A percentile compares a stretch with the other conserved stretches of the same genome.
These are phyloP conservation scores for Tulasnella calospora DNA, from an alignment of 768 basidiomycete species.

Conservation along the genomic window DNA sequence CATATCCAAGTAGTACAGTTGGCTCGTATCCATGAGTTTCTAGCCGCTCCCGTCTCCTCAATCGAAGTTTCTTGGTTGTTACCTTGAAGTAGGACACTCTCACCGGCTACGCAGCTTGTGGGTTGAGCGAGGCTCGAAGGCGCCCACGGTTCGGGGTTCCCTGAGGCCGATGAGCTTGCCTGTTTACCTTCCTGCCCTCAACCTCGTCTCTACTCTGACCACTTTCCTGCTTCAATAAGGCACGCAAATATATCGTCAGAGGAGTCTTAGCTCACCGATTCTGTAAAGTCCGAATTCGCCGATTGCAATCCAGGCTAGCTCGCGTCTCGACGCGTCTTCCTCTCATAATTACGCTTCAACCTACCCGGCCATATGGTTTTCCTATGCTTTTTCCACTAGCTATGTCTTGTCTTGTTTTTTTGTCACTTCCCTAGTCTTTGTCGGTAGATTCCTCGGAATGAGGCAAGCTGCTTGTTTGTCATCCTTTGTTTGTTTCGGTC, in stretches of 20 bases:
- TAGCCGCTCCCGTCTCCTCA: too few relatives aligned
- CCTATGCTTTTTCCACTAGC: too few relatives aligned
- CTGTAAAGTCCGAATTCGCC: not conserved
- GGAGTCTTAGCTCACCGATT: not conserved
- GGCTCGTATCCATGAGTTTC: too few relatives aligned
- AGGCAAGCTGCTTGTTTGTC: too few relatives aligned
- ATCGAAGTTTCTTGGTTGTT: too few relatives aligned
- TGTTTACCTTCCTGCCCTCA: not conserved
- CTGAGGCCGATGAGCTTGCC: not conserved
- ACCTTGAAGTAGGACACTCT: too few relatives aligned
- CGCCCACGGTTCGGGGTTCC: not conserved
- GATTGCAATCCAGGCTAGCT: constrained; percentile 30
- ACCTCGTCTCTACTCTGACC: not conserved
- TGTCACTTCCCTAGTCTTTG: too few relatives aligned
- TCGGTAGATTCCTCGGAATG: too few relatives aligned
- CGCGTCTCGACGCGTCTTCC: constrained; percentile 29
- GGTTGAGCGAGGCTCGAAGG: not conserved
- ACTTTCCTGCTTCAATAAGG: not conserved
- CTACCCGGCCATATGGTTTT: not conserved
- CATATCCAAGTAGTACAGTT: too few relatives aligned
- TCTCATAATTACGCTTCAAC: not conserved
- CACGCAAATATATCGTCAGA: not conserved
- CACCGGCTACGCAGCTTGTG: too few relatives aligned
- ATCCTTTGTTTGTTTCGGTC: too few relatives aligned
- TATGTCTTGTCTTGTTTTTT: too few relatives aligned